Conservation (phyloP, 2,329 filamentous ascomycete species). For the Geoglossum cookeanum region DNA sequence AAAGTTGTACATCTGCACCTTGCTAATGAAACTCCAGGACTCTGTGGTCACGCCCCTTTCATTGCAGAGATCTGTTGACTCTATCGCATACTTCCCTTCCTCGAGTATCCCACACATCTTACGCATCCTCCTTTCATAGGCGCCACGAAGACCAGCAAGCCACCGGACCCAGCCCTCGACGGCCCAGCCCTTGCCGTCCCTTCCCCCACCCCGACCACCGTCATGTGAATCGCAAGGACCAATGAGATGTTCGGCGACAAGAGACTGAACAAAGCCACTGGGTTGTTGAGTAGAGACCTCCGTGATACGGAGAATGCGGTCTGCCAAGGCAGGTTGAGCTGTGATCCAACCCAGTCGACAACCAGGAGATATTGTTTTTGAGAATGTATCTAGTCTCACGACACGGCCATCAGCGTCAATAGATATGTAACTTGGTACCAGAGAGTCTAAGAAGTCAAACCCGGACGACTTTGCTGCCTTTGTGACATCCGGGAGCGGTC, state of each 20-base stretch:
- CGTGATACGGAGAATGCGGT: slow-evolving; percentile 53
- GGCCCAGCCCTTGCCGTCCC: slow-evolving; percentile 47
- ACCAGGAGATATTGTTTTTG: slow-evolving; percentile 79
- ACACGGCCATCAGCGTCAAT: slow-evolving; percentile 76
- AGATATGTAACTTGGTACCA: slow-evolving; percentile 64
- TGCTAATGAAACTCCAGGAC: slow-evolving; percentile 60
- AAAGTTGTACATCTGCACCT: slow-evolving; percentile 56
- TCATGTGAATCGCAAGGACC: slow-evolving; percentile 41
- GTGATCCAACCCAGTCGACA: slow-evolving; percentile 86
- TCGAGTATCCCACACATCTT: slow-evolving; percentile 59
- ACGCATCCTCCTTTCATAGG: slow-evolving; percentile 72
- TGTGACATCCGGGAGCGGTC: slow-evolving; percentile 10
- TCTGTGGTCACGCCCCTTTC: slow-evolving; percentile 19
- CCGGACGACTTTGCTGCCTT: slow-evolving; percentile 36
- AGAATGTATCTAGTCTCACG: slow-evolving; percentile 80
- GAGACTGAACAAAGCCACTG: slow-evolving; percentile 72
- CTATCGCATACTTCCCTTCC: slow-evolving; percentile 45
- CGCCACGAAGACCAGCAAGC: slow-evolving; percentile 66
- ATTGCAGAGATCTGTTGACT: slow-evolving; percentile 13
- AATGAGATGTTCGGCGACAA: slow-evolving; percentile 60
- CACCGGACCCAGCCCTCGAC: slow-evolving; percentile 77
- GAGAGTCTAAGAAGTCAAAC: slow-evolving; percentile 61
- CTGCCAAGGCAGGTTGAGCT: slow-evolving; percentile 57
- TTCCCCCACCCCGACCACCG: slow-evolving; percentile 26
- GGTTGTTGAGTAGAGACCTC: slow-evolving; percentile 69